Evolutionary conservation across 1,139 yeast genomes (phyloP), one percentile per base, ranked within the genome.

Genomic region (Hyphopichia khmerensis): DNA sequence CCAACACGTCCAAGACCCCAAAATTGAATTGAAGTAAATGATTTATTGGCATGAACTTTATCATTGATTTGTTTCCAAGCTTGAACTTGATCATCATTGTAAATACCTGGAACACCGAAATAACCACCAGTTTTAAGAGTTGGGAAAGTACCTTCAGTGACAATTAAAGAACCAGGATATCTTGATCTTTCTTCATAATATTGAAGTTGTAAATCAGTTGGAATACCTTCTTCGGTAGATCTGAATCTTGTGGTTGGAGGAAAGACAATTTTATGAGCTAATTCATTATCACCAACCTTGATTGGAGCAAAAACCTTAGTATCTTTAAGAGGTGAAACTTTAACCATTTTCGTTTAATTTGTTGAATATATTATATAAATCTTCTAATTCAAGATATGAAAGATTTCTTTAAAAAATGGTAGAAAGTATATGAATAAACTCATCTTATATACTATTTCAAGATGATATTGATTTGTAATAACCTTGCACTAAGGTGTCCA

Each of bases 1-100:
- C 79, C 80, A 35, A 67, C 69, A 57, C 87, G 71, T 40, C 89
- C 90, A 42, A 81, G 57, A 37, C 67, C 72, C 84, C 86, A 82
- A 36, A 85, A 55, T 62, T 86, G 93, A 36, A 72, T 52, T 44
- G 77, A 69, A 15, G 79, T 59, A 45, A 60, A 72, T 1, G 86
- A 74, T 27, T 75, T 70, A 50, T 82, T 75, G 36, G 63, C 69
- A 52, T 83, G 88, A 34, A 83, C 75, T 14, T 61, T 69, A 26
- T 72, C 71, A 43, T 67, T 62, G 42, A 82, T 68, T 48, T 68
- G 65, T 43, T 65, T 71, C 86, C 86, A 82, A 14, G 67, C 75
- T n/a, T 55, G 62, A 16, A 69, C 59, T 48, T 80, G 85, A 26
- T 63, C 66, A 11, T 66, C 63, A 36, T 63, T 67, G 68, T 71